Base-by-base conservation (phyloP, 179 eudicot genomes). In the Gypsophila paniculata region DNA sequence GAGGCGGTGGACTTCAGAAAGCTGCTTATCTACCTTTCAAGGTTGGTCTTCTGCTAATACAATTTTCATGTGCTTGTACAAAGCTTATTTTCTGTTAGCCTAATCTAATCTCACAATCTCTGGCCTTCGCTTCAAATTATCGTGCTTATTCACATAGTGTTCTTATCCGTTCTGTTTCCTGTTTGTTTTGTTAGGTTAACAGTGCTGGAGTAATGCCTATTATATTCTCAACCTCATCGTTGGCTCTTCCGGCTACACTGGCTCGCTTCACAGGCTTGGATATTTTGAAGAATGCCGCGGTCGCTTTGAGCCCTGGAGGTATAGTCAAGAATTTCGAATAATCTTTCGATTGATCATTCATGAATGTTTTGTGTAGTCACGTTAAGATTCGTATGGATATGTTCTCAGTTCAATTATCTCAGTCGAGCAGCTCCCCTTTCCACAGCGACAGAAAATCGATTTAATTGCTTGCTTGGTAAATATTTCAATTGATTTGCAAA, bases 201-300 rank as follows among this genome's bases (percentile, higher is more conserved):
- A 91, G 97, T 77, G 85, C 97, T 34, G 98, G 98, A 76, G 97
- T 93, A 65, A 93, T 93, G 98, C 98, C 98, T 73, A 93, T 93
- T 70, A 93, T 93, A 75, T 93, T 93, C 78, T 93, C 98, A 13
- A 91, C 97, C 19, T 93, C 98, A 68, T 89, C 97, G 36, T 79
- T 93, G 80, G 87, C 97, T 74, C 97, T 93, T 84, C 98, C 98
- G 4, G 96, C 85, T 68, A 93, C 98, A 70, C 74, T 93, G 51
- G 98, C 98, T 26, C 98, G 97, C 21, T 93, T 93, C 86, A 93
- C 96, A 39, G 96, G 98, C 46, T 76, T 91, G 71, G 78, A 75
- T 79, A 73, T 82, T 61, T 77, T 94, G 52, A 89, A 87, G 85
- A 85, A 89, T 44, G 96, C 97, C 81, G 99, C 97, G 9, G 72